A percentile compares a stretch with the other conserved stretches of the same genome.
phyloP scores from a whole-genome alignment of 108 stramenopile species.

The Mayamaea pseudoterrestris region DNA sequence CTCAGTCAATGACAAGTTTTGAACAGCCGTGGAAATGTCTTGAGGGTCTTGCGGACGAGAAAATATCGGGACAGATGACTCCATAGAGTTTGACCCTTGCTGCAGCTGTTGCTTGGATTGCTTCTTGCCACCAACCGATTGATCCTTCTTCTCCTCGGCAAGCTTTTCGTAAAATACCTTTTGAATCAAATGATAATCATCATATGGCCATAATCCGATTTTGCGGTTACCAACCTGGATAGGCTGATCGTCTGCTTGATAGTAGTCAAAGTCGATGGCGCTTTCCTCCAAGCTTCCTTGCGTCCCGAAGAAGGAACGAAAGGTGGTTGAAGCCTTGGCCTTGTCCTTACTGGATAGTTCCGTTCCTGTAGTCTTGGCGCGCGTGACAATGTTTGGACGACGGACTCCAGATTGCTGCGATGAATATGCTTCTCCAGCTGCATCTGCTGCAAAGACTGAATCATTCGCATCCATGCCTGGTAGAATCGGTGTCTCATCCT shows the following conservation, averaged over 20 bases:
- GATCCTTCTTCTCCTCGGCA: constrained; percentile 12
- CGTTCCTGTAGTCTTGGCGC: constrained; percentile 7
- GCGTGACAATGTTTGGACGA: constrained; percentile 1
- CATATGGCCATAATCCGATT: constrained; percentile 55
- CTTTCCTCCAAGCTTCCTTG: no score
- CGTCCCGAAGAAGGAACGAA: not conserved
- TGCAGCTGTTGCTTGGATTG: not conserved
- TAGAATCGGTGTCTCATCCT: constrained; percentile 9
- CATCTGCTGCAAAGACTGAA: no score
- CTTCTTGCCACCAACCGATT: not conserved
- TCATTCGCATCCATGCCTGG: constrained; percentile 21
- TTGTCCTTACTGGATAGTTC: constrained; percentile 4
- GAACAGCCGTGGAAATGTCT: constrained; percentile 68
- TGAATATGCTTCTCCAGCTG: not conserved
- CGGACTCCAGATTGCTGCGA: not conserved
- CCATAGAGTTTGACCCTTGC: not conserved
- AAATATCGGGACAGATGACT: constrained; percentile 23
- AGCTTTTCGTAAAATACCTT: constrained; percentile 57
- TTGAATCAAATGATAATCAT: constrained; percentile 74
- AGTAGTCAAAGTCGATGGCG: no score
- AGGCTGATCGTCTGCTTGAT: not conserved
- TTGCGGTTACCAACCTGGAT: not conserved
- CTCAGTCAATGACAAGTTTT: constrained; percentile 45
- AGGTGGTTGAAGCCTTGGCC: not conserved
- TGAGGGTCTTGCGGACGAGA: constrained; percentile 67